Percentiles rank a stretch among this genome's conserved stretches.
These are phyloP conservation scores for Choiromyces venosus DNA, from an alignment of 495 filamentous ascomycete genomes.

Conservation along the genomic window DNA sequence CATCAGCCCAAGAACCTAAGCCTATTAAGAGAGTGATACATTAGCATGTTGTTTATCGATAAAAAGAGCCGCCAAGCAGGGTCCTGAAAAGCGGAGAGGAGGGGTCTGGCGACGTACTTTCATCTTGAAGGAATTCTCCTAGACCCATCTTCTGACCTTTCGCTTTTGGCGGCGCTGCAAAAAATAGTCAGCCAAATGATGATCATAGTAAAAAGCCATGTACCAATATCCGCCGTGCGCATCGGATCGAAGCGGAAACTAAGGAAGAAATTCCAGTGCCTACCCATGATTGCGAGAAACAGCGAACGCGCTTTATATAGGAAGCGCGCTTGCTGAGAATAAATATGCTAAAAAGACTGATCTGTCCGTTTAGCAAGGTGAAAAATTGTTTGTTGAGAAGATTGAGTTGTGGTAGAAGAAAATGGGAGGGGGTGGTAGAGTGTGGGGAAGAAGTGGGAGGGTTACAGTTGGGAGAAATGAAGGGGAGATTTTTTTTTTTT, in stretches of 20 bases:
- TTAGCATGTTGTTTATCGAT: slow-evolving; percentile 9
- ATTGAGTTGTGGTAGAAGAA: not conserved
- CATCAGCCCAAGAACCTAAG: slow-evolving; percentile 94
- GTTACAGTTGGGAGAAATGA: slow-evolving; percentile 23
- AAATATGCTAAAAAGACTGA: slow-evolving; percentile 22
- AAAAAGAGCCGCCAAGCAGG: not conserved
- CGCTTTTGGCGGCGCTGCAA: slow-evolving; percentile 79
- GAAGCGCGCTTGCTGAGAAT: slow-evolving; percentile 40
- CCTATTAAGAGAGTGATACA: slow-evolving; percentile 48
- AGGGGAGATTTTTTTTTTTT: not conserved
- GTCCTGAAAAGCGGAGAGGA: not conserved
- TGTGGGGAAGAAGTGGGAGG: slow-evolving; percentile 16
- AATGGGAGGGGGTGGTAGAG: slow-evolving; percentile 22
- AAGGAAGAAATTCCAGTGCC: slow-evolving; percentile 44
- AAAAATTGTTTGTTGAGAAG: slow-evolving; percentile 28
- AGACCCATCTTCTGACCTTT: slow-evolving; percentile 91
- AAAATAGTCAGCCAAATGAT: slow-evolving; percentile 44
- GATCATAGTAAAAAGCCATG: not conserved
- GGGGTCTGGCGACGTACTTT: slow-evolving; percentile 55
- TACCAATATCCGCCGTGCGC: not conserved
- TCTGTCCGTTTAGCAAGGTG: slow-evolving; percentile 15
- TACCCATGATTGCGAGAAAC: slow-evolving; percentile 85
- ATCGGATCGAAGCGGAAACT: slow-evolving; percentile 7
- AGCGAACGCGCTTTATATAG: slow-evolving; percentile 47
- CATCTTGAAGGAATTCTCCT: slow-evolving; percentile 80